Percentiles rank a stretch among this genome's conserved stretches.
Evolutionary conservation across 257 asterid species (phyloP).

Genomic region (Avicennia marina): DNA sequence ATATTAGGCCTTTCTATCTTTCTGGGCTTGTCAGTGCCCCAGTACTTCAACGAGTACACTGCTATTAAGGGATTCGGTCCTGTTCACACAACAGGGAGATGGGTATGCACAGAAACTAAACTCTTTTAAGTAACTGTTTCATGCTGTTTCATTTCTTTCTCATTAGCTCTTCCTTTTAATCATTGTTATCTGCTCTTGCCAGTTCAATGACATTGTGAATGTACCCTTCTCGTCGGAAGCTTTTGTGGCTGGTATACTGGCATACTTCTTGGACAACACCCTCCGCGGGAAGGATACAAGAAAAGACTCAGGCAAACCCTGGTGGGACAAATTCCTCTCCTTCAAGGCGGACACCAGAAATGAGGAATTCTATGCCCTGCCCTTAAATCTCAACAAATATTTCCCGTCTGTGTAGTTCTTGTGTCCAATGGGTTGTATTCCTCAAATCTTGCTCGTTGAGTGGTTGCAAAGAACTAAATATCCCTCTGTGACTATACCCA

Average conservation of each 20-base stretch:
- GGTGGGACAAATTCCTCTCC: constrained; percentile 57
- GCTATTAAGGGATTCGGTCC: background rate
- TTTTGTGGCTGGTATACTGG: constrained; percentile 50
- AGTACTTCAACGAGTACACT: background rate
- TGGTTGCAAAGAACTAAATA: no score
- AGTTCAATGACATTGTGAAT: constrained; percentile 47
- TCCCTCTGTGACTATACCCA: no score
- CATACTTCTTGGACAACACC: constrained; percentile 47
- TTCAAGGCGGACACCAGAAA: constrained; percentile 41
- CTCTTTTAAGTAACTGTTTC: no score
- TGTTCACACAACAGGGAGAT: background rate
- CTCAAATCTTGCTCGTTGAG: no score
- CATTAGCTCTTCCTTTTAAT: no score
- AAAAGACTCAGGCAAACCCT: constrained; percentile 54
- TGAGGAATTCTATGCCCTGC: constrained; percentile 53
- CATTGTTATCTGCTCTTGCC: no score
- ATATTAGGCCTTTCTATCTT: background rate
- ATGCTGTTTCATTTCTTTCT: no score
- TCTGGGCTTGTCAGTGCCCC: background rate
- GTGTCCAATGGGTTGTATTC: no score
- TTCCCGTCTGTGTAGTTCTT: constrained; percentile 28
- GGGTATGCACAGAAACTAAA: background rate
- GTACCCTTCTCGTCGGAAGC: constrained; percentile 54
- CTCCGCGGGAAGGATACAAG: constrained; percentile 41
- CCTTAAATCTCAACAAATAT: constrained; percentile 27